Conservation (phyloP, 768 basidiomycete species). For the Russula brevipes region DNA sequence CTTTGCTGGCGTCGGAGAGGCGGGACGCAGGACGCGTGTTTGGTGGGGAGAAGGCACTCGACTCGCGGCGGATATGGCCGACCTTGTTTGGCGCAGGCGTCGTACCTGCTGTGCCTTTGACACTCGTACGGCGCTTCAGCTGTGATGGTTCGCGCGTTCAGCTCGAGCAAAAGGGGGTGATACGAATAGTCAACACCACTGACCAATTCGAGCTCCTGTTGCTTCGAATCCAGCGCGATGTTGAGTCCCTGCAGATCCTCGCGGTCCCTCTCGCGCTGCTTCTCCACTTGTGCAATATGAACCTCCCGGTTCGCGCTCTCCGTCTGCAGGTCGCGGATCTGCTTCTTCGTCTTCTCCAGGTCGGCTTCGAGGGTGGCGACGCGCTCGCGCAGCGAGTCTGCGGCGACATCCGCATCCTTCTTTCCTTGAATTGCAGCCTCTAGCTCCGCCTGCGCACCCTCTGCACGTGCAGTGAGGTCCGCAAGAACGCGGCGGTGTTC, state of each 20-base stretch:
- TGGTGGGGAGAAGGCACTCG: constrained; percentile 16
- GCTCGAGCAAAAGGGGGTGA: neutral
- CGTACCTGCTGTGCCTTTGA: constrained; percentile 21
- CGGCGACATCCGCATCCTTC: constrained; percentile 51
- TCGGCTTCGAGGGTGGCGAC: constrained; percentile 50
- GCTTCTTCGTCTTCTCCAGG: constrained; percentile 51
- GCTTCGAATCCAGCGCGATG: constrained; percentile 89
- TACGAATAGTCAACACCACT: constrained; percentile 28
- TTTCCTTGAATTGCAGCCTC: constrained; percentile 49
- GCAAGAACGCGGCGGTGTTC: constrained; percentile 45
- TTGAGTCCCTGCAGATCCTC: constrained; percentile 82
- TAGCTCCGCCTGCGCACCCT: constrained; percentile 42
- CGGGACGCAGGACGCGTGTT: constrained; percentile 21
- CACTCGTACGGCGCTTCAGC: constrained; percentile 23
- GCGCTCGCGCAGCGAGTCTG: constrained; percentile 46
- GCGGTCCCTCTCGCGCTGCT: constrained; percentile 59
- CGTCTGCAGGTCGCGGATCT: constrained; percentile 66
- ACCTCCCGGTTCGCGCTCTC: constrained; percentile 84
- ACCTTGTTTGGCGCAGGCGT: constrained; percentile 19
- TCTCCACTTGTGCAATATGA: constrained; percentile 65
- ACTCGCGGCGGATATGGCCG: constrained; percentile 23
- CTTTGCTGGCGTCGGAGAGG: constrained; percentile 22
- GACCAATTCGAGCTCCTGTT: constrained; percentile 89
- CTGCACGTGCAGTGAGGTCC: constrained; percentile 44
- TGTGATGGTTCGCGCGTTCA: neutral